phyloP scores from a whole-genome alignment of 2,329 filamentous ascomycete species.

The Verticillium klebahnii region DNA sequence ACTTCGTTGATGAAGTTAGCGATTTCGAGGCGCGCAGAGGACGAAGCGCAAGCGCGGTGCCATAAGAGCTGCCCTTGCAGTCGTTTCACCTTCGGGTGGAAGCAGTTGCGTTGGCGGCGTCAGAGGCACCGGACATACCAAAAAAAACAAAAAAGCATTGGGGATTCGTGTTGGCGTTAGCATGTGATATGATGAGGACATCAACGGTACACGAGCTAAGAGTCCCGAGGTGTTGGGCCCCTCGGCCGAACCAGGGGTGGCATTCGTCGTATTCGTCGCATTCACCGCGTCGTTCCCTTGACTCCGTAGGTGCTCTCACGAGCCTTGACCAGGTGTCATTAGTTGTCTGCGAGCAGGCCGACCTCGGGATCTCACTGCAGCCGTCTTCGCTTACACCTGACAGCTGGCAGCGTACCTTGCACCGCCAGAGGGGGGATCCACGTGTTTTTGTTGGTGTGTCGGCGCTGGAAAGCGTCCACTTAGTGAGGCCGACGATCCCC shows the following conservation, averaged over 20 bases:
- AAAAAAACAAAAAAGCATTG: neutral
- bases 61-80: constrained; percentile 71
- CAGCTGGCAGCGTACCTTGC: too few species aligned
- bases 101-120: constrained; percentile 67
- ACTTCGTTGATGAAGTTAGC: constrained; percentile 51
- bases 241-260: neutral
- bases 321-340: too few species aligned
- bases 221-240: neutral
- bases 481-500: neutral
- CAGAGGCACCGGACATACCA: constrained; percentile 71
- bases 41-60: constrained; percentile 39
- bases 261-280: too few species aligned
- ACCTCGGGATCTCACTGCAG: too few species aligned
- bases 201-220: too few species aligned
- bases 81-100: constrained; percentile 16
- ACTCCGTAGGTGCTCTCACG: too few species aligned
- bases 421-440: neutral
- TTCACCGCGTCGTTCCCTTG: too few species aligned
- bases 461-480: neutral
- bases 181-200: neutral
- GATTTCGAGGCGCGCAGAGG: constrained; percentile 46
- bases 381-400: too few species aligned
- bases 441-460: neutral
- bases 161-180: neutral
- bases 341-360: too few species aligned